Evolutionary conservation across 2,329 filamentous ascomycete species (phyloP), one percentile per base, ranked within the genome.

Genomic region (Coniochaeta pulveracea): DNA sequence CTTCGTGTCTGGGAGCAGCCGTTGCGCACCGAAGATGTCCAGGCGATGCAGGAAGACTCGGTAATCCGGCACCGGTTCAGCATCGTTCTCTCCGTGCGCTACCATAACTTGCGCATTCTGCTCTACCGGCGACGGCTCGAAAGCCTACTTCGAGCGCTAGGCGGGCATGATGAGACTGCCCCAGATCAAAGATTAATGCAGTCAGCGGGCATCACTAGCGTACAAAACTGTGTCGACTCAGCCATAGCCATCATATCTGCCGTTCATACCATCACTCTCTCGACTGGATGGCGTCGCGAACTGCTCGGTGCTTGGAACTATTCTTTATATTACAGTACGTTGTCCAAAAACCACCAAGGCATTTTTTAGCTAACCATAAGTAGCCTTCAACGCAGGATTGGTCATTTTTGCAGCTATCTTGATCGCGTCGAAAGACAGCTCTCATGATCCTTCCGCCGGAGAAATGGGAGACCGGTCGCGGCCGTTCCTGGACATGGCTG

Each of bases 61-160:
- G 25, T 16, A 16, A 33, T 33, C 30, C 14, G 19, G 19, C 14
- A 33, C 9, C 30, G 44, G 6, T 57, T 65, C 24, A 51, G 54
- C 3, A 48, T 66, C 6, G 58, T 70, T 4, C 46, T 55, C 4
- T 48, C 52, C 0, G 33, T 56, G 3, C 36, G 54, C 10, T 51
- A 55, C 28, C 50, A 52, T 24, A 56, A 52, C 32, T 33, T 56
- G 9, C 48, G 45, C 10, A 44, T 57, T 1, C 42, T 57, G 1
- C 44, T 48, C 1, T 49, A 55, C 24, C 41, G 54, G 2, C 51
- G 52, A 2, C 37, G 51, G 6, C 32, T 54, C 2, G 45, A 50
- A 14, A 34, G 40, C 3, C 45, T 40, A 11, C 36, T 51, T 4
- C 33, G 40, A 12, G 31, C 22, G 18, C 26, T 12, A 5, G 25